Evolutionary conservation across 352 stramenopile genomes (phyloP), one percentile per base, ranked within the genome.

Genomic region (Phytophthora uliginosa): DNA sequence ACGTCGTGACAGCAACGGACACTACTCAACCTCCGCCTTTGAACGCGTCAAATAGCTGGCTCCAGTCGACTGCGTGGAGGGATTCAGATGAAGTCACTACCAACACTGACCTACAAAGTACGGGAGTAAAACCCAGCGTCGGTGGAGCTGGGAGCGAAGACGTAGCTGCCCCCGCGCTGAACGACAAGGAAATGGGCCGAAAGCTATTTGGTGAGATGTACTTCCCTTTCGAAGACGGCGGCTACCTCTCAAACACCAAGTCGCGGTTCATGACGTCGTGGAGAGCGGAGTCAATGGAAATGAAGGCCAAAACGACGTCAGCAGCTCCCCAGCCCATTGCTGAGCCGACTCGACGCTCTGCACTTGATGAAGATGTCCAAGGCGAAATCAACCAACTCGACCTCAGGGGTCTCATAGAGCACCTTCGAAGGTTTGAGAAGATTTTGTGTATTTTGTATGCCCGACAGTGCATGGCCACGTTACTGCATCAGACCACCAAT

Each of bases 161-260:
- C 6, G 28, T 66, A 15, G 53, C 13, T 34, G 45, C 31, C 3
- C 79, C 77, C 8, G 65, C 61, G 5, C 45, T 93, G 4, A 91
- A 82, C n/a, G 88, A 94, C 48, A 94, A 94, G 68, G 89, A 96
- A 71, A 94, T 85, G 81, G 88, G 79, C 1, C 80, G 89, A 18
- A 95, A 94, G 66, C 75, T 94, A 3, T 96, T 96, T 81, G 89
- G 84, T 1, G 89, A 96, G 59, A 94, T 92, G 83, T 95, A 96
- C 38, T 96, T 95, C 28, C 89, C 89, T 7, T 91, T 96, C 56
- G 86, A 96, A 75, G 87, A 95, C 24, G 86, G 89, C 26, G 89
- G 89, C 0, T 94, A 83, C 42, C 59, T 83, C 0, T 93, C 85
- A 0, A 95, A 91, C 53, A 83, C 63, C 0, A 77, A 73, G 15